A percentile compares a stretch with the other conserved stretches of the same genome.
Conservation (phyloP, 768 basidiomycete species). For the Russula abietina region DNA sequence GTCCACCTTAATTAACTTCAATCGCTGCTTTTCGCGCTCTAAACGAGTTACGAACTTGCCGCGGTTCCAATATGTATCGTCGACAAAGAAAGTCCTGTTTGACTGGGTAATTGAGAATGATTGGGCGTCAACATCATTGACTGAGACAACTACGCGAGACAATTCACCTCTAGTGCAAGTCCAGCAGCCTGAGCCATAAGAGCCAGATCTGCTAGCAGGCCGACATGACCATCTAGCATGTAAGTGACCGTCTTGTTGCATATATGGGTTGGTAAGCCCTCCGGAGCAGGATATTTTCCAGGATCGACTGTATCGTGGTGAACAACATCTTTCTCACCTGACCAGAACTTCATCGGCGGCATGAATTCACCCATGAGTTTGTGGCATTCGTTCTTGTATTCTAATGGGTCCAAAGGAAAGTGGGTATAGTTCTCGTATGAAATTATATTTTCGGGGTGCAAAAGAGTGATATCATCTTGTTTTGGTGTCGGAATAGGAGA, state of each 20-base stretch:
- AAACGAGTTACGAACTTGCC: slow-evolving; percentile 46
- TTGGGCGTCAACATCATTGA: background rate
- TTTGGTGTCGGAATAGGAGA: slow-evolving; percentile 22
- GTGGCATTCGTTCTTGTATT: slow-evolving; percentile 55
- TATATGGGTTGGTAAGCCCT: slow-evolving; percentile 25
- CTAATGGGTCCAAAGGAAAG: slow-evolving; percentile 50
- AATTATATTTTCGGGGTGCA: slow-evolving; percentile 30
- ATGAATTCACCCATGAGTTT: slow-evolving; percentile 44
- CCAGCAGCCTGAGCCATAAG: slow-evolving; percentile 62
- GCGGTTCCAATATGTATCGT: slow-evolving; percentile 68
- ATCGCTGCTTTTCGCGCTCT: background rate
- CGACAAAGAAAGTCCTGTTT: slow-evolving; percentile 60
- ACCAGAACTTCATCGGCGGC: slow-evolving; percentile 51
- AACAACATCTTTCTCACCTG: slow-evolving; percentile 31
- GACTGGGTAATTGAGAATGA: slow-evolving; percentile 34
- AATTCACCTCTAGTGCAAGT: slow-evolving; percentile 55
- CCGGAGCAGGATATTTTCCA: slow-evolving; percentile 26
- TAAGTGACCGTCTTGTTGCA: slow-evolving; percentile 68
- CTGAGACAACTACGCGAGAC: background rate
- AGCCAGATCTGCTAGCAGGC: slow-evolving; percentile 59
- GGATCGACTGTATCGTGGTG: slow-evolving; percentile 29
- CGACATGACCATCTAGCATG: slow-evolving; percentile 60
- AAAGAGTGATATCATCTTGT: slow-evolving; percentile 25
- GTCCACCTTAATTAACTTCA: slow-evolving; percentile 43
- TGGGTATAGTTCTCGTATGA: slow-evolving; percentile 53